Evolutionary conservation across 768 basidiomycete species (phyloP), one percentile per base, ranked within the genome.

Genomic region (Boletus tomentosulus): DNA sequence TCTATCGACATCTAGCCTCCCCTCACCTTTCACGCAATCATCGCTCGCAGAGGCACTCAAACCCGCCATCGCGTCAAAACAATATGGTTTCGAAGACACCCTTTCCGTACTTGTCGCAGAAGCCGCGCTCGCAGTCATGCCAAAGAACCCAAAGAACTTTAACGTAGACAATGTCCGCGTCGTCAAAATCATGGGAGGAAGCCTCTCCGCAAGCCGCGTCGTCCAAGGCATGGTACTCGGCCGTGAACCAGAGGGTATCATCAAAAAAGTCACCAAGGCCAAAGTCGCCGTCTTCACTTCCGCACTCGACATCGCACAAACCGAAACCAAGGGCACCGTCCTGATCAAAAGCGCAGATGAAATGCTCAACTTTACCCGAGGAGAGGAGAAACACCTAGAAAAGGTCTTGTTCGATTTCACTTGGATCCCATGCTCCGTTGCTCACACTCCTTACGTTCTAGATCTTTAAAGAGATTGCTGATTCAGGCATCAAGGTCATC

Each of bases 181-280:
- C 25, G 97, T 99, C 64, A 99, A 98, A 75, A 98, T 99, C 57
- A 87, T 99, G 84, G 97, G 97, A 52, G 92, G 97, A 31, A 89
- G 81, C 63, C 73, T 99, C n/a, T 70, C 84, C 4, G 81, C 78
- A 24, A 96, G 93, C 72, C 83, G 79, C 52, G 95, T 99, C 6
- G 89, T 99, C 6, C 83, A 89, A 59, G 97, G 97, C 48, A 99
- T 99, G 97, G 97, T 99, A 0, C 98, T 98, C 59, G 92, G 92
- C 35, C 80, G 94, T 44, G 93, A 97, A 72, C 92, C 97, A 0
- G 97, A 99, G 72, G 92, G 93, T 48, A 77, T 81, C 47, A 68
- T 97, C 52, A 94, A 93, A 74, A 92, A 92, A 64, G 85, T 82
- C 9, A 76, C 75, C 48, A 87, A 85, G 63, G 92, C 87, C 44